Evolutionary conservation across 1,284 basidiomycete genomes (phyloP).

Genomic region (Moniliella sp.): DNA sequence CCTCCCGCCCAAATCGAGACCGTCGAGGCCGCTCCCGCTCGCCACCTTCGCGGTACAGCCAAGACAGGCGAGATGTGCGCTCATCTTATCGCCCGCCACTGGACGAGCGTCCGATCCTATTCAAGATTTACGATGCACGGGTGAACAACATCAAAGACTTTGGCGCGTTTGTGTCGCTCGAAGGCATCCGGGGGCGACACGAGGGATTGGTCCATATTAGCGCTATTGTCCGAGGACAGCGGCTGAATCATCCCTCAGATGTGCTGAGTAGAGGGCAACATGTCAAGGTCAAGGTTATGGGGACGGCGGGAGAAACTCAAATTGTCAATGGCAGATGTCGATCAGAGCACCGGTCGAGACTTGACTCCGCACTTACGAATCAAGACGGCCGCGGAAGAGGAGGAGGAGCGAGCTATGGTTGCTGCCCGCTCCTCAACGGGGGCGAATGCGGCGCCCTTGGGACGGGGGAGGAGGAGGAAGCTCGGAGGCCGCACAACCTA

Average conservation of each 20-base stretch:
- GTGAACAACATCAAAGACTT: conserved; percentile 77
- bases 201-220: conserved; percentile 94
- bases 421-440: conserved; percentile 31
- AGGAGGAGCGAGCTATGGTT: conserved; percentile 9
- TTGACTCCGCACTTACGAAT: conserved; percentile 77
- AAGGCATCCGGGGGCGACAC: conserved; percentile 59
- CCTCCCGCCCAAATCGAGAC: no score
- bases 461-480: conserved; percentile 4
- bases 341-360: conserved; percentile 69
- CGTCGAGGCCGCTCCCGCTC: conserved; percentile 1
- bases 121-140: conserved; percentile 79
- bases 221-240: conserved; percentile 49
- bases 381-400: conserved; percentile 62
- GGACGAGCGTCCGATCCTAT: conserved; percentile 62
- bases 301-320: conserved; percentile 57
- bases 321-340: conserved; percentile 91
- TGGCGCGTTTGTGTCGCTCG: conserved; percentile 73
- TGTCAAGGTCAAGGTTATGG: conserved; percentile 66
- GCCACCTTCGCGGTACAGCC: no score
- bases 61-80: no score
- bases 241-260: conserved; percentile 68
- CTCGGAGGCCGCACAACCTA: no score
- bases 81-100: no score
- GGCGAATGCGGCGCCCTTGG: conserved; percentile 37
- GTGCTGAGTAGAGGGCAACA: conserved; percentile 59